Base-by-base conservation (phyloP, 768 basidiomycete genomes). In the Boletus rubropictus region DNA sequence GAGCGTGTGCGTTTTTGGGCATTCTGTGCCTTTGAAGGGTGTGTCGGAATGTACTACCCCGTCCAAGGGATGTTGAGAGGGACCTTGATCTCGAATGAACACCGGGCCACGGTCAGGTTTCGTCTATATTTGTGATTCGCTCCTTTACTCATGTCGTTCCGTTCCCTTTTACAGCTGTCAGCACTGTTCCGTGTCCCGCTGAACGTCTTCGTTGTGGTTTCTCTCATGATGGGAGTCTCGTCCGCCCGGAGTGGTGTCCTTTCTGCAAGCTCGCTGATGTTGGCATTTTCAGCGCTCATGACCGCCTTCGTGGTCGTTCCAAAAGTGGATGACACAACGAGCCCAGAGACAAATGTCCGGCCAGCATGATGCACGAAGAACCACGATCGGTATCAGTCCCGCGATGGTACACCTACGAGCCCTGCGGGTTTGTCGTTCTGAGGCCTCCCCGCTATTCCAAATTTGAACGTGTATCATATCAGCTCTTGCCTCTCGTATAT, bases 41-140 rank as follows among this genome's bases (percentile, higher is more conserved):
- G 82, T 59, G 86, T 87, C 7, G 85, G 85, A 38, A 77, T 84
- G 79, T 87, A 87, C 58, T 87, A 87, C 57, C 85, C 85, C 20
- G 77, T 86, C 25, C 85, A 87, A 48, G 85, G 85, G 24, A 86
- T 84, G 74, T 65, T 87, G 18, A 74, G 82, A 33, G 82, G 84
- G 20, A 71, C 73, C 1, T 61, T 87, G 44, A 80, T 87, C 11
- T 70, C 81, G 1, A 80, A 87, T 49, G 85, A 86, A 57, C 78
- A 86, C 54, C 76, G 85, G 14, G 85, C 86, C 1, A 87, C 86
- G 43, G 84, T 86, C 51, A 54, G 78, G 61, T 34, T n/a, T 46
- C 10, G 9, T 24, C 37, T 5, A 15, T 8, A 5, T 18, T 22
- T 12, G 7, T 1, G 0, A 14, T 2, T 24, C 29, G 21, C 15